Evolutionary conservation across 2,329 filamentous ascomycete species (phyloP), one percentile per base, ranked within the genome.

Genomic region (Exophiala dermatitidis): DNA sequence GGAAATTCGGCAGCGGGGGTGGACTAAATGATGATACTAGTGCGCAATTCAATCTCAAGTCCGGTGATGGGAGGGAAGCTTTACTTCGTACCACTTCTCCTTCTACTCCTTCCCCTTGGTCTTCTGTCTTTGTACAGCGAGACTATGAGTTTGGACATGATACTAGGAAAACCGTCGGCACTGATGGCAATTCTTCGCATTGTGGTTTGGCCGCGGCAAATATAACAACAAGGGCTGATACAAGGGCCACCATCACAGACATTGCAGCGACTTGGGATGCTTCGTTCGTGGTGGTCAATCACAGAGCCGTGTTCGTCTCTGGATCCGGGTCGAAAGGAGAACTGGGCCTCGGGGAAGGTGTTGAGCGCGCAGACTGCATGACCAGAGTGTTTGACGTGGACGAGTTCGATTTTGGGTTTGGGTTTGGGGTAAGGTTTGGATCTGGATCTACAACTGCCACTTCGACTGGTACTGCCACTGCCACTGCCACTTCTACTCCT

Each of bases 201-300:
- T 19, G 19, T 19, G 19, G 19, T 19, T 19, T 19, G 19, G 19
- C 19, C 19, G 19, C 19, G 19, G 19, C 19, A 19, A 19, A 19
- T 19, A 19, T 19, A 19, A 19, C 19, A 19, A 19, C 19, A 19
- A 19, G 19, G 19, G 19, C 19, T 19, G 19, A 19, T 19, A 19
- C 19, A 19, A 19, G 19, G 1, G 19, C 19, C 19, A 19, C 19
- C 19, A 60, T 72, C 63, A 64, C 70, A 76, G 59, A 65, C 45
- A 73, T 85, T 46, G 81, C 86, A 5, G 88, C 89, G 2, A 88
- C 86, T 0, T 95, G 90, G 90, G 83, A 86, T 61, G 82, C 83
- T 4, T 85, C 84, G 0, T 73, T 88, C 19, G 69, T 89, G 38
- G 61, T 62, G 4, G 68, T 69, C 26, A 76, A 81, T 58, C 62